Conservation (phyloP, 2,329 filamentous ascomycete genomes). For the Monosporascus cannonballus region DNA sequence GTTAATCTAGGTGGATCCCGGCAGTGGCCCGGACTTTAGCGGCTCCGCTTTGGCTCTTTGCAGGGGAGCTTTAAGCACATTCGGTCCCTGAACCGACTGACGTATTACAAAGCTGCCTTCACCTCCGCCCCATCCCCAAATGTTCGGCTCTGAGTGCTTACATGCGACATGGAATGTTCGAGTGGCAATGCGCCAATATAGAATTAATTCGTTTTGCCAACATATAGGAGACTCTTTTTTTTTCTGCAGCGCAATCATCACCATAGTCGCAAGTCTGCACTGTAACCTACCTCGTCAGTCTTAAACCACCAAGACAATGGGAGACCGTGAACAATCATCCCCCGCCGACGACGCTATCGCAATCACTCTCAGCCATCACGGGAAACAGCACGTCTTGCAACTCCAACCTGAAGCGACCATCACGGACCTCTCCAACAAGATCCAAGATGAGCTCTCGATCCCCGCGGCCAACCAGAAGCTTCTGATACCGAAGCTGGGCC, state of each 20-base stretch:
- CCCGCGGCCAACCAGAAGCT: slow-evolving; percentile 62
- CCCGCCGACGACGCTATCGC: slow-evolving; percentile 26
- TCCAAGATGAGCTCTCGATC: slow-evolving; percentile 51
- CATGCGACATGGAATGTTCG: background rate
- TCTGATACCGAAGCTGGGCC: slow-evolving; percentile 57
- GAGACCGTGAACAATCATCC: slow-evolving; percentile 7
- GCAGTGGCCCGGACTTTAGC: too few relatives aligned
- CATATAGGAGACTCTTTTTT: too few relatives aligned
- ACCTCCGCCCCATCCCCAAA: background rate
- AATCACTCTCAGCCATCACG: slow-evolving; percentile 42
- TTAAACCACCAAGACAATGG: slow-evolving; percentile 7
- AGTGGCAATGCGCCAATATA: background rate
- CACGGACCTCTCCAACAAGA: slow-evolving; percentile 52
- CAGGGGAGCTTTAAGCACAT: background rate
- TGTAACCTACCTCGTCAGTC: background rate
- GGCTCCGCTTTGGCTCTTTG: background rate
- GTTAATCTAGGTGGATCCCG: background rate
- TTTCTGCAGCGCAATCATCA: too few relatives aligned
- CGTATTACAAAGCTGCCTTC: slow-evolving; percentile 32
- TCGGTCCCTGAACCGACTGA: slow-evolving; percentile 12
- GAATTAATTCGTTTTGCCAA: background rate
- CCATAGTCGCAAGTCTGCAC: too few relatives aligned
- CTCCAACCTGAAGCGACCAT: slow-evolving; percentile 42
- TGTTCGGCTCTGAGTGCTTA: background rate
- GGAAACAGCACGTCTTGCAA: slow-evolving; percentile 36